phyloP scores from a whole-genome alignment of 2,329 filamentous ascomycete genomes.

The Aspergillus brunneoviolaceus region DNA sequence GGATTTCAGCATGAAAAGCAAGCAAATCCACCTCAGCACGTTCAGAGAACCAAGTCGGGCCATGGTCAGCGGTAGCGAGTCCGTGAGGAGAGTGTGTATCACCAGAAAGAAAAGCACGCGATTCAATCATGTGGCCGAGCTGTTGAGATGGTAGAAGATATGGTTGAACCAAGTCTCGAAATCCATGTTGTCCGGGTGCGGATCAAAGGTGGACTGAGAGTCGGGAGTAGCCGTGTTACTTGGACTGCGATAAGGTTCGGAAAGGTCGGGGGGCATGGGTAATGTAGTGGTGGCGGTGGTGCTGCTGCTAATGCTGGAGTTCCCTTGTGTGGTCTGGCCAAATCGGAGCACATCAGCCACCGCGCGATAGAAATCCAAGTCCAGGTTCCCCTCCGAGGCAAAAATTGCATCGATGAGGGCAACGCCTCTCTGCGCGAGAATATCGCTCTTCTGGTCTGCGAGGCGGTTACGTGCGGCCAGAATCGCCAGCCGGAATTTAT shows the following conservation, averaged over 20 bases:
- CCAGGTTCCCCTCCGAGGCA: constrained; percentile 11
- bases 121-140: not conserved
- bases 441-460: constrained; percentile 19
- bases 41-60: no score
- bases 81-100: no score
- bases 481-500: constrained; percentile 23
- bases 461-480: constrained; percentile 23
- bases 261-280: not conserved
- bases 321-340: not conserved
- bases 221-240: not conserved
- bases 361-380: constrained; percentile 21
- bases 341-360: not conserved
- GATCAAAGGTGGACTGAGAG: constrained; percentile 9
- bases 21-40: no score
- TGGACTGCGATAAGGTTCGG: not conserved
- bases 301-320: no score
- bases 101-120: no score
- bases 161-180: constrained; percentile 29
- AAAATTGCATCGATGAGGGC: constrained; percentile 28
- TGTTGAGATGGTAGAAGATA: constrained; percentile 18
- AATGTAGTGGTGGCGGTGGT: not conserved
- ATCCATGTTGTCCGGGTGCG: constrained; percentile 21
- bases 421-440: constrained; percentile 27
- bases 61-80: no score
- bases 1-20: no score